Evolutionary conservation across 371 early-diverging fungal genomes (phyloP).

Genomic region (Chytridium lagenaria): DNA sequence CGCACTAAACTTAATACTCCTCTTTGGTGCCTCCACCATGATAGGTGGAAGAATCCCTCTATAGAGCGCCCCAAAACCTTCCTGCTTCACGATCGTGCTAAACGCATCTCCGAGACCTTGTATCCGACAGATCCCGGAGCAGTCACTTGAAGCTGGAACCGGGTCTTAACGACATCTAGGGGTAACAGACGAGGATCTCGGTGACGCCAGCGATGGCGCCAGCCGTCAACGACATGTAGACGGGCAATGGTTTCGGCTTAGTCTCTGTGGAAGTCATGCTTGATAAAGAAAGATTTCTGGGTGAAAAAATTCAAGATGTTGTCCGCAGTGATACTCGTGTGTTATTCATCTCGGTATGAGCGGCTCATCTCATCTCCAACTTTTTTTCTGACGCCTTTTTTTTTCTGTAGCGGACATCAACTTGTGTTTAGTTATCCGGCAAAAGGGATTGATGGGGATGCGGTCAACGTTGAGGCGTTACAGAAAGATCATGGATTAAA

Average conservation of each 20-base stretch:
- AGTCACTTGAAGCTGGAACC: slow-evolving; percentile 88
- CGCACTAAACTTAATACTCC: slow-evolving; percentile 95
- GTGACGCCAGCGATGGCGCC: slow-evolving; percentile 97
- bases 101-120: slow-evolving; percentile 80
- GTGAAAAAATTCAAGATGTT: slow-evolving; percentile 5
- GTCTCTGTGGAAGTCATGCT: neutral
- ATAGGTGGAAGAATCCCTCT: slow-evolving; percentile 96
- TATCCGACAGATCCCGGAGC: slow-evolving; percentile 57
- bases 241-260: slow-evolving; percentile 22
- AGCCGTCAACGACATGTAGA: slow-evolving; percentile 47
- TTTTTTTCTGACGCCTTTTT: too few species aligned
- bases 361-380: too few species aligned
- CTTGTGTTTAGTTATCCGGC: slow-evolving; percentile 71
- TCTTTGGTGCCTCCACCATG: slow-evolving; percentile 97
- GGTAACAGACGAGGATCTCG: slow-evolving; percentile 96
- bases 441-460: slow-evolving; percentile 44
- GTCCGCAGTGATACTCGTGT: slow-evolving; percentile 65
- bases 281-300: neutral
- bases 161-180: slow-evolving; percentile 98
- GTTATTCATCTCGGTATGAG: slow-evolving; percentile 53
- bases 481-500: neutral
- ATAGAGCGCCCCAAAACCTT: slow-evolving; percentile 85
- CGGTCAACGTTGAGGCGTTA: slow-evolving; percentile 6
- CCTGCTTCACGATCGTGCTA: slow-evolving; percentile 84
- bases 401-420: slow-evolving; percentile 74